phyloP scores from a whole-genome alignment of 352 stramenopile genomes.

The Pythium vanterpoolii region DNA sequence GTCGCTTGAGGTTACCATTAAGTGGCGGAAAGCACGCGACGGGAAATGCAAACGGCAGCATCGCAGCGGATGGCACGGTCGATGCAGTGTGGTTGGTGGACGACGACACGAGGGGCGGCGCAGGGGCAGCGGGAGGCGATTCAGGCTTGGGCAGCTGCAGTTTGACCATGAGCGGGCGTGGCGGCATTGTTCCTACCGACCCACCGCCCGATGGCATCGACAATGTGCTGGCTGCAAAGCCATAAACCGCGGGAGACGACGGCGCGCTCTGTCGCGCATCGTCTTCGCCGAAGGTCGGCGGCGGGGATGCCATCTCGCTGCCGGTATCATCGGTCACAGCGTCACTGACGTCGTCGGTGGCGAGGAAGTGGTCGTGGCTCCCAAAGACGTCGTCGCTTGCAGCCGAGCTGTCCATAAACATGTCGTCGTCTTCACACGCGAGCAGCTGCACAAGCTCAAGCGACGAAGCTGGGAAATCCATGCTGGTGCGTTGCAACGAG shows the following conservation, averaged over 20 bases:
- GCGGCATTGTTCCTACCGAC: not conserved
- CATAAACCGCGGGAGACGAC: conserved; percentile 22
- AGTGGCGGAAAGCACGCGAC: conserved; percentile 55
- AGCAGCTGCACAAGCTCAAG: conserved; percentile 44
- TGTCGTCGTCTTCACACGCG: conserved; percentile 29
- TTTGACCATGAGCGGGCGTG: not conserved
- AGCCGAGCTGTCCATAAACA: conserved; percentile 16
- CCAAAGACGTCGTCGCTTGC: conserved; percentile 3
- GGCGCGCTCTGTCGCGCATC: conserved; percentile 10
- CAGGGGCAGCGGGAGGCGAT: not conserved
- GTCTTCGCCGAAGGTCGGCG: conserved; percentile 30
- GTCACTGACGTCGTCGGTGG: conserved; percentile 44
- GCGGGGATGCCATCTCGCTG: conserved; percentile 49
- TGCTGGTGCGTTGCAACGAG: conserved; percentile 18
- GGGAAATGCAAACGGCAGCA: conserved; percentile 58
- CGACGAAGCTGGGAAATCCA: conserved; percentile 20
- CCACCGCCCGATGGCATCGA: not conserved
- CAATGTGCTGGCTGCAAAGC: not conserved
- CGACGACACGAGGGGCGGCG: not conserved
- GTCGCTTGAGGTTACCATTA: conserved; percentile 52
- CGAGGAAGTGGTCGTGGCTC: conserved; percentile 18
- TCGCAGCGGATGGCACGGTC: not conserved
- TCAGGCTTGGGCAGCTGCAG: not conserved
- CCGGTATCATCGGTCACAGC: conserved; percentile 33
- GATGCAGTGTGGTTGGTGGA: not conserved